Evolutionary conservation across 2,329 filamentous ascomycete genomes (phyloP), one percentile per base, ranked within the genome.

Genomic region (Anthostomella pinea): DNA sequence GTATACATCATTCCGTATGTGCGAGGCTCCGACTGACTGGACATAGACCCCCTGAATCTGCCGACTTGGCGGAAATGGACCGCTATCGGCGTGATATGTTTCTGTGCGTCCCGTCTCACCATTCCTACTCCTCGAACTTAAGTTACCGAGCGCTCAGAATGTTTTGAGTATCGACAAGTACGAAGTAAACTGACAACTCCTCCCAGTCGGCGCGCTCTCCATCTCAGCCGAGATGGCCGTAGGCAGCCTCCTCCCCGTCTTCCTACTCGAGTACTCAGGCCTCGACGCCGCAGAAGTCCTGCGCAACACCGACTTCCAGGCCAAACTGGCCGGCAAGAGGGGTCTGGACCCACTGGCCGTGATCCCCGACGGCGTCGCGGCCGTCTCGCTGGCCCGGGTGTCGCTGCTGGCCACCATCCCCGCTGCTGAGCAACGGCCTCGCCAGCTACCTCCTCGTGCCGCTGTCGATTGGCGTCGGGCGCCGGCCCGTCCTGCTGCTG

Each of bases 371-470:
- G 57, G 56, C 11, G 48, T 55, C n/a, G 45, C 45, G 4, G 58
- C 59, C 10, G 11, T 26, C 8, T 55, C 60, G 1, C 43, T 63
- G n/a, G 47, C 39, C 34, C 46, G 52, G 25, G 49, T 63, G 8
- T 45, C 54, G 11, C 46, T 62, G 38, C 46, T 66, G 8, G 53
- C 58, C 0, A 62, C 61, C 1, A 45, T 63, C 4, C n/a, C 63
- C 63, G 15, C 43, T 65, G 13, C 39, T 66, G 14, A 55, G 57
- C 34, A 63, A 63, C 33, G 62, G 62, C 11, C 48, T 57, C 9
- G 57, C 61, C 4, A 57, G 54, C 18, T 63, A 61, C 41, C 33
- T 64, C n/a, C 56, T 64, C n/a, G 54, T 65, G 2, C 62, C 63
- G 7, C 48, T 66, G n/a, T 63, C 61, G 2, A 59, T 58, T 10